Evolutionary conservation across 768 basidiomycete genomes (phyloP).

Genomic region (Tylopilus plumbeoviolaceoides): DNA sequence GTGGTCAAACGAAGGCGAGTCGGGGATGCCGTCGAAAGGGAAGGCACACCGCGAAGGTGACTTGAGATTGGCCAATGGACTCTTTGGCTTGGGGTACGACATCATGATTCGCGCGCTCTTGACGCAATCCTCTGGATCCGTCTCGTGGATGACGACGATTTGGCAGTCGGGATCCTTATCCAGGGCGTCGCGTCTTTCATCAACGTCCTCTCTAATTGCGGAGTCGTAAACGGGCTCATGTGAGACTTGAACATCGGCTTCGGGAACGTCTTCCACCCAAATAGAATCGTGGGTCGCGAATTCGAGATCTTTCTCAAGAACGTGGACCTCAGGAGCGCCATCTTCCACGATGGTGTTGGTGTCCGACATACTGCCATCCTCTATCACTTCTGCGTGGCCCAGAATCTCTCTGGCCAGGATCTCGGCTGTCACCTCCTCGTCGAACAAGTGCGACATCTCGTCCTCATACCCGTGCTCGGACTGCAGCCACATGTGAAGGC

Average conservation of each 20-base stretch:
- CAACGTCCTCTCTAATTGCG: slow-evolving; percentile 1
- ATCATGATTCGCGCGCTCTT: not conserved
- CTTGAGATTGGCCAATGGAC: slow-evolving; percentile 6
- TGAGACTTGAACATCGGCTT: not conserved
- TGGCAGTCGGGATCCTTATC: not conserved
- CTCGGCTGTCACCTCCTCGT: slow-evolving; percentile 29
- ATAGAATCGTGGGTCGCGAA: not conserved
- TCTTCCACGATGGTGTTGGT: slow-evolving; percentile 13
- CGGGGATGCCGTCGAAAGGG: slow-evolving; percentile 5
- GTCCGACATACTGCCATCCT: not conserved
- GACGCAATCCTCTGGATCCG: not conserved
- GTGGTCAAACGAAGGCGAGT: slow-evolving; percentile 8
- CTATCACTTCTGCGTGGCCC: not conserved
- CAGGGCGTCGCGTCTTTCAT: not conserved
- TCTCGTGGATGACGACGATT: slow-evolving; percentile 6
- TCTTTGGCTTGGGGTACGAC: slow-evolving; percentile 1
- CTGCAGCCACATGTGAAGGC: slow-evolving; percentile 31
- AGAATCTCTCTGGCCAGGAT: slow-evolving; percentile 30
- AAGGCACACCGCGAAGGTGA: slow-evolving; percentile 8
- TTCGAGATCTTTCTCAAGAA: slow-evolving; percentile 7
- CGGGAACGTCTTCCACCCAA: not conserved
- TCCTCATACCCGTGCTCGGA: slow-evolving; percentile 30
- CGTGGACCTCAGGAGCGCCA: slow-evolving; percentile 1
- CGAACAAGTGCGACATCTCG: slow-evolving; percentile 29
- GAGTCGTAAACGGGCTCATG: not conserved